Base-by-base conservation (phyloP, 2,329 filamentous ascomycete species). In the Cephalotrichum gorgonifer region DNA sequence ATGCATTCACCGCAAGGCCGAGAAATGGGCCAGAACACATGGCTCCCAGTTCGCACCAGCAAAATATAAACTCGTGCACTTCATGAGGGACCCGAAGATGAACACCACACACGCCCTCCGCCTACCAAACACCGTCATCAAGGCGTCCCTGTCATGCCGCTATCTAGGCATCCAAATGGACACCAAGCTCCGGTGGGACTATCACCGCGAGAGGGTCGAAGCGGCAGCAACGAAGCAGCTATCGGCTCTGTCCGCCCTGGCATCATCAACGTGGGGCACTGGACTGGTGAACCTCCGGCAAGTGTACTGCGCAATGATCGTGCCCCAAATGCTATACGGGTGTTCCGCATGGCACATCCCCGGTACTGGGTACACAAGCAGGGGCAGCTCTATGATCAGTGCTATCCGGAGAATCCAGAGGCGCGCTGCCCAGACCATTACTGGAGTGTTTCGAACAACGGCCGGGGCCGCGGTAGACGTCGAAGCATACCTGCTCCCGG, bases 401-500 rank as follows among this genome's bases (percentile, higher is more conserved):
- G 50, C 47, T 14, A 50, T 54, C 28, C 42, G 38, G 45, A 50
- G 47, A 31, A 56, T 60, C 35, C 56, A 61, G 35, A 50, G 51
- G 43, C 52, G 56, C 31, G 59, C 58, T 6, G 58, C 56, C 30
- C 53, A 60, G 49, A 58, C 56, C 27, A 60, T 60, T 51, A 60
- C 56, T 14, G 54, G 57, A 44, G 58, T 54, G 33, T 59, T 58
- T 47, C 53, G 51, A 26, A 59, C 54, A 26, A 58, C 54, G 11
- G 54, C 57, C 15, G 51, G 53, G 26, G 54, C 49, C 23, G 53
- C 54, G 23, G 53, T 60, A 27, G 58, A 61, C 26, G 53, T 61
- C 12, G 58, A 59, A 52, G 55, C 57, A 35, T 46, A 62, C 43
- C 49, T 62, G 31, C 52, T 55, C 3, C 57, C 54, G 22, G 41